A percentile compares a stretch with the other conserved stretches of the same genome.
These are phyloP conservation scores for Aspergillus brasiliensis DNA, from an alignment of 2,329 filamentous ascomycete species.

Conservation along the genomic window DNA sequence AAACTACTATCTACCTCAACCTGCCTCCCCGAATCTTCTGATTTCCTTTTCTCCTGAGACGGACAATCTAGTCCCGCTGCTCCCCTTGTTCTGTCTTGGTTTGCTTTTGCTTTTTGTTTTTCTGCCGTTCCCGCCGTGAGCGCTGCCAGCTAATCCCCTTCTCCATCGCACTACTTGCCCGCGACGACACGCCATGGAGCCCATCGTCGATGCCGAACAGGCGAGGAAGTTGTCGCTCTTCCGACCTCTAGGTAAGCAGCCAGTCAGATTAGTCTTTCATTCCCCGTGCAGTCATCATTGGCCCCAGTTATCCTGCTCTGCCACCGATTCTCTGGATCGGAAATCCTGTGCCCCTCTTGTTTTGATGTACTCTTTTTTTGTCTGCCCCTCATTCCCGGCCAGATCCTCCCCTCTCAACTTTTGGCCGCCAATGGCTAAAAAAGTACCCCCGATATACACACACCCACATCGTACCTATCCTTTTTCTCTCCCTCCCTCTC, in stretches of 20 bases:
- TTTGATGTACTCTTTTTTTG: conserved; percentile 3
- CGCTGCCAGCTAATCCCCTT: conserved; percentile 18
- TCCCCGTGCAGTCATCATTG: conserved; percentile 40
- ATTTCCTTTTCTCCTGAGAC: background rate
- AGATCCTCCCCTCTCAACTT: background rate
- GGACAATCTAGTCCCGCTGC: background rate
- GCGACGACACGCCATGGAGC: conserved; percentile 26
- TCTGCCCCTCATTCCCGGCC: conserved; percentile 12
- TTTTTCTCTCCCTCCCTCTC: background rate
- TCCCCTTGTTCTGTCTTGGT: background rate
- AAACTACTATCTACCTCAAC: background rate
- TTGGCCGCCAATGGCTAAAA: background rate
- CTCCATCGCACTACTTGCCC: conserved; percentile 12
- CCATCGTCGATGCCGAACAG: conserved; percentile 40
- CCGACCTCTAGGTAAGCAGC: conserved; percentile 47
- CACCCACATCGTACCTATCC: background rate
- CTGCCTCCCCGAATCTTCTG: background rate
- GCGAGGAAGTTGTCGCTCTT: conserved; percentile 47
- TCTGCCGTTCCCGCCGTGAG: conserved; percentile 25
- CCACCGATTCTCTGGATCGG: conserved; percentile 4
- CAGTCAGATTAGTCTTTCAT: conserved; percentile 33
- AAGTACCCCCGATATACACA: conserved; percentile 3
- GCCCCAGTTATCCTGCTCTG: conserved; percentile 21
- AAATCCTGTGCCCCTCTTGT: conserved; percentile 15
- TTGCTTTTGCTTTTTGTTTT: conserved; percentile 5